Evolutionary conservation across 306 rosid species (phyloP).

Genomic region (Comarum palustre): DNA sequence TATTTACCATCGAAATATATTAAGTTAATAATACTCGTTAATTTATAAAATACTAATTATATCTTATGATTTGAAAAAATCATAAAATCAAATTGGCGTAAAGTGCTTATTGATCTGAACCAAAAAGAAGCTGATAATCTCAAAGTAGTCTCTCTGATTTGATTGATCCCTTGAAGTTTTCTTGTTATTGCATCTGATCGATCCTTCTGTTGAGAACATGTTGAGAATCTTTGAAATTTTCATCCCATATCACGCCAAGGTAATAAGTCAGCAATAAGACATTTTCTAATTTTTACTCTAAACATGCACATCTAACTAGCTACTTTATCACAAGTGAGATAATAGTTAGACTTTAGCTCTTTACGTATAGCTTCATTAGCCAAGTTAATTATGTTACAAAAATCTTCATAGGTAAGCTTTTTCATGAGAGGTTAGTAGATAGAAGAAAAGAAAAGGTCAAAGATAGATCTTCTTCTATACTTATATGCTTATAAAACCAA

Average conservation of each 20-base stretch:
- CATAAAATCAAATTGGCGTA: too few relatives aligned
- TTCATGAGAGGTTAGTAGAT: background rate
- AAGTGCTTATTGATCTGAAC: background rate
- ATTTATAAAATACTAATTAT: too few relatives aligned
- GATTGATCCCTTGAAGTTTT: slow-evolving; percentile 10
- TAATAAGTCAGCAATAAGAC: slow-evolving; percentile 18
- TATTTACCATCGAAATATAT: background rate
- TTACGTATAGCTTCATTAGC: background rate
- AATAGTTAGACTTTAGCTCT: background rate
- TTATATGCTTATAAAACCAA: background rate
- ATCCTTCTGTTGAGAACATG: slow-evolving; percentile 10
- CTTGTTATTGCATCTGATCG: background rate
- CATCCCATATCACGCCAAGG: slow-evolving; percentile 25
- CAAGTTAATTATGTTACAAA: background rate
- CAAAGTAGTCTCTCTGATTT: background rate
- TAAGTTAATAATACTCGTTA: background rate
- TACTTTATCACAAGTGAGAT: background rate
- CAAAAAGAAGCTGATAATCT: background rate
- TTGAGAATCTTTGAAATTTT: slow-evolving; percentile 12
- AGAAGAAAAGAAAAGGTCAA: background rate
- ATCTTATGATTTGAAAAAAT: too few relatives aligned
- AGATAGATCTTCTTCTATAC: background rate
- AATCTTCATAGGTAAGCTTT: background rate
- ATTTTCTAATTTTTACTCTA: background rate
- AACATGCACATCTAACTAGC: background rate